Conservation (phyloP, 345 rosid genomes). For the Adansonia digitata region DNA sequence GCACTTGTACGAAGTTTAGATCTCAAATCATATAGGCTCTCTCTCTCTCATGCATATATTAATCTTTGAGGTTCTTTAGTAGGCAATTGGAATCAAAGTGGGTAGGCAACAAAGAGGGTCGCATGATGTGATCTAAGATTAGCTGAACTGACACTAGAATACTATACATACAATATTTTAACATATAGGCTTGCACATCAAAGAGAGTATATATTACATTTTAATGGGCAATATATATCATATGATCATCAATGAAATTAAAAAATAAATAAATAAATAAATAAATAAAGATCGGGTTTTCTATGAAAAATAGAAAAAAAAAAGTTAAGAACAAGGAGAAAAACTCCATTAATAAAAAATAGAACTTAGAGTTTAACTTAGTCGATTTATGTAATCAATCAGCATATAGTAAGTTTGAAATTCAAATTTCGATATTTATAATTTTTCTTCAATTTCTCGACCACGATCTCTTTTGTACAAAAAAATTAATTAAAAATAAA, state of each 20-base stretch:
- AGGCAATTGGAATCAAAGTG: neutral
- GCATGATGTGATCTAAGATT: conserved; percentile 21
- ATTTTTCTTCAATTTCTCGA: neutral
- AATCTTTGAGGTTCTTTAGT: neutral
- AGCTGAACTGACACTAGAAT: neutral
- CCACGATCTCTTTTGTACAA: no score
- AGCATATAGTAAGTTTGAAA: neutral
- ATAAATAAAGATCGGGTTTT: no score
- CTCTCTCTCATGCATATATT: neutral
- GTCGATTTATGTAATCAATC: neutral
- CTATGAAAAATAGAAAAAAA: no score
- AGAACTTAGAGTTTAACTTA: neutral
- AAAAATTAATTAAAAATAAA: no score
- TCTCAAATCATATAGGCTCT: conserved; percentile 19
- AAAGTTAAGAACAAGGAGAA: no score
- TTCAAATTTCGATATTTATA: neutral
- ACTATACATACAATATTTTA: no score
- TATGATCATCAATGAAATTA: no score
- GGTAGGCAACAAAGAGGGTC: conserved; percentile 1
- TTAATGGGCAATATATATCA: no score
- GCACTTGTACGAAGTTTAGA: neutral
- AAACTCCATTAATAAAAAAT: no score
- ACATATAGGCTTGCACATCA: no score
- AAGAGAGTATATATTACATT: no score
- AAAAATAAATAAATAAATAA: no score